Conservation (phyloP, 2,329 filamentous ascomycete species). For the Penicillium sp. region DNA sequence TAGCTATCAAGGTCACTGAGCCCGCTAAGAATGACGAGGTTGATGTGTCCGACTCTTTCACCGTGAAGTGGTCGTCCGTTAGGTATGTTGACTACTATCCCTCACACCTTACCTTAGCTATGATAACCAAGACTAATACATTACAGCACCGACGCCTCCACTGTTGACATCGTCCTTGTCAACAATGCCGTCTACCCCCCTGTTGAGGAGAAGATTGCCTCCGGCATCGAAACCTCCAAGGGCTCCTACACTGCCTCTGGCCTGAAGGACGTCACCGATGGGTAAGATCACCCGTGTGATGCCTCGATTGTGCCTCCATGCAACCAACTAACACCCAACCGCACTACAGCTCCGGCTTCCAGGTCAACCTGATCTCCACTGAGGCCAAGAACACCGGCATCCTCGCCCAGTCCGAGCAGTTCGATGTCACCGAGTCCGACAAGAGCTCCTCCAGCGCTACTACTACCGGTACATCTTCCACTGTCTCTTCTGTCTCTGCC, state of each 20-base stretch:
- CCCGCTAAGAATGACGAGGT: constrained; percentile 32
- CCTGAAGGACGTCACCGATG: constrained; percentile 23
- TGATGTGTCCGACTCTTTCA: constrained; percentile 33
- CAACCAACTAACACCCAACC: constrained; percentile 4
- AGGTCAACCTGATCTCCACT: constrained; percentile 41
- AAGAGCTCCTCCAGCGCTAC: constrained; percentile 18
- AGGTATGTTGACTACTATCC: constrained; percentile 22
- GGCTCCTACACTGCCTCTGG: constrained; percentile 36
- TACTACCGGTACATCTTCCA: constrained; percentile 15
- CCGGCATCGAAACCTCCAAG: constrained; percentile 36
- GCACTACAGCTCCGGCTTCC: constrained; percentile 33
- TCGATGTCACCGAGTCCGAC: constrained; percentile 27
- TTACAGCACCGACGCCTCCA: constrained; percentile 37
- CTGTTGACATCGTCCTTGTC: constrained; percentile 42
- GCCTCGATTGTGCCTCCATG: too few relatives aligned
- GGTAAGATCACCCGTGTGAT: constrained; percentile 15
- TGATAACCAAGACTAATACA: not conserved
- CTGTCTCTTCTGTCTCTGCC: constrained; percentile 8
- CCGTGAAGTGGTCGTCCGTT: constrained; percentile 41
- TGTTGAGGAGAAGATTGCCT: constrained; percentile 33
- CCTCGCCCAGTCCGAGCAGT: constrained; percentile 41
- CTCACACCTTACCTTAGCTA: not conserved
- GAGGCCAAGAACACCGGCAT: constrained; percentile 37
- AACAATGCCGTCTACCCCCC: constrained; percentile 38
- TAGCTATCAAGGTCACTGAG: constrained; percentile 36